phyloP scores from a whole-genome alignment of 768 basidiomycete genomes.

The Phylloporus rhodoxanthus region DNA sequence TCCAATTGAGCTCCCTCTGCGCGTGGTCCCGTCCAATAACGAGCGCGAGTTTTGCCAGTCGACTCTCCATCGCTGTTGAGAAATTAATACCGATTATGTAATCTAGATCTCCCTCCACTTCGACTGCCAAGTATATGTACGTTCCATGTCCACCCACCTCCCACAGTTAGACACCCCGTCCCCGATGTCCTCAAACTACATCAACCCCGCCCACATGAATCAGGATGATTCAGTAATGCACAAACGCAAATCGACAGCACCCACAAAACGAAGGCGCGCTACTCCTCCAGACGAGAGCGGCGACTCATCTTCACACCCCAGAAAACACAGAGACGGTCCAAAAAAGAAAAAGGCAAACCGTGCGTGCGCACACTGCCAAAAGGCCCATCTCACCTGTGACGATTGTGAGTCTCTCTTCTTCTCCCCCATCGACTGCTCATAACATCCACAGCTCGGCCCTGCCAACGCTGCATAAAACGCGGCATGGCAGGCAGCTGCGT shows the following conservation, averaged over 20 bases:
- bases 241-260: conserved; percentile 37
- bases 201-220: conserved; percentile 40
- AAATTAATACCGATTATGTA: conserved; percentile 14
- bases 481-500: conserved; percentile 84
- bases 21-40: conserved; percentile 34
- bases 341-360: conserved; percentile 95
- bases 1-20: conserved; percentile 45
- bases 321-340: conserved; percentile 65
- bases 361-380: conserved; percentile 94
- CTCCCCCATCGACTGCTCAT: conserved; percentile 9
- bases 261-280: conserved; percentile 56
- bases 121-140: not conserved
- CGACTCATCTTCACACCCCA: conserved; percentile 39
- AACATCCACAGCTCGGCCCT: conserved; percentile 72
- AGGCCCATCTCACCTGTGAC: conserved; percentile 97
- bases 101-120: conserved; percentile 13
- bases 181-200: conserved; percentile 26
- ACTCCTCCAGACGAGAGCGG: conserved; percentile 54
- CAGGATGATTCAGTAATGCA: conserved; percentile 27
- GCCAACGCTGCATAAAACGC: conserved; percentile 92
- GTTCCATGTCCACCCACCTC: conserved; percentile 5
- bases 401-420: conserved; percentile 61
- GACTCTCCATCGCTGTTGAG: conserved; percentile 10
- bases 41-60: conserved; percentile 28
- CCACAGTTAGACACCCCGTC: not conserved